These are phyloP conservation scores for Benincasa hispida DNA, from an alignment of 306 rosid genomes.

Conservation along the genomic window DNA sequence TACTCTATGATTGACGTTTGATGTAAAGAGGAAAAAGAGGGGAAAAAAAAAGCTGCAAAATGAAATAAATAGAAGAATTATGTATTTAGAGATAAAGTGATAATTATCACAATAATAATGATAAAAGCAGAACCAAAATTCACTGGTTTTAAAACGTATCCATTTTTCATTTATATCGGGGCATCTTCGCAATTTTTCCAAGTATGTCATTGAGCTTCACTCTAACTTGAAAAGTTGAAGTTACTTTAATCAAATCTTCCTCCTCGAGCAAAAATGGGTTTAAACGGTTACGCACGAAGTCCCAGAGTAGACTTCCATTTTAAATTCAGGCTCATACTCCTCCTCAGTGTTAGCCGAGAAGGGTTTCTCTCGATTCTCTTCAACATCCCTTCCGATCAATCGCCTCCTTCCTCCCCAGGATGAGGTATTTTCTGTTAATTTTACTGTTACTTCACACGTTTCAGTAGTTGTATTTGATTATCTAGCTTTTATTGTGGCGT, in stretches of 20 bases:
- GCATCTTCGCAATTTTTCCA: too few species aligned
- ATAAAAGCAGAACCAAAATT: too few species aligned
- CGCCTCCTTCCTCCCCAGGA: neutral
- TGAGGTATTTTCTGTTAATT: neutral
- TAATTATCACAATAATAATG: too few species aligned
- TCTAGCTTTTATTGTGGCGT: neutral
- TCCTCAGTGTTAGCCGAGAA: neutral
- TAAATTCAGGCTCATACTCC: neutral
- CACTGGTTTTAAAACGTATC: too few species aligned
- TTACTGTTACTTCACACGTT: neutral
- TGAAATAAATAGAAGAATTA: too few species aligned
- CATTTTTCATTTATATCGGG: too few species aligned
- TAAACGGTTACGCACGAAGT: neutral
- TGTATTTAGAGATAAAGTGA: too few species aligned
- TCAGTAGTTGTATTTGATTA: neutral
- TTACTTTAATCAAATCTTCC: neutral
- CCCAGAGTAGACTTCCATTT: neutral
- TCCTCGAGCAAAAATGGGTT: neutral
- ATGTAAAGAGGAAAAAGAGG: too few species aligned
- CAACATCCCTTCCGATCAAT: neutral
- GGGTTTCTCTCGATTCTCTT: slow-evolving; percentile 5
- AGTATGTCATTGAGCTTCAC: neutral
- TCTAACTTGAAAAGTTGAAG: neutral
- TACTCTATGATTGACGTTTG: too few species aligned
- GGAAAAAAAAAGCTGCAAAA: too few species aligned